Evolutionary conservation across 2,329 filamentous ascomycete genomes (phyloP).

Genomic region (Canariomyces notabilis): DNA sequence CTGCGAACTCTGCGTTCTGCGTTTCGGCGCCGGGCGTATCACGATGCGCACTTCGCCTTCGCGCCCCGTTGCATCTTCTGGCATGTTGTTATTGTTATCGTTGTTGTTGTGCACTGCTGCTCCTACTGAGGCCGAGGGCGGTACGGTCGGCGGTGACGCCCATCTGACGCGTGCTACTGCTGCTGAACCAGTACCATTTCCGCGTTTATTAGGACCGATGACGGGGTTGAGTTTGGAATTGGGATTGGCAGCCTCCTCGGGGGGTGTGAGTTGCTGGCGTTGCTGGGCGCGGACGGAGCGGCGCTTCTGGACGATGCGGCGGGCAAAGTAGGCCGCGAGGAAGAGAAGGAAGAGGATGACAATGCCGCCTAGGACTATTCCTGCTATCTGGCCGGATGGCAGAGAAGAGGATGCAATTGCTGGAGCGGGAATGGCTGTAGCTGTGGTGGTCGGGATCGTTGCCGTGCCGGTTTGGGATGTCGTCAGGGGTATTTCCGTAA

Average conservation of each 20-base stretch:
- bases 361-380: slow-evolving; percentile 26
- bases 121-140: no score
- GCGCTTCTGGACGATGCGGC: slow-evolving; percentile 16
- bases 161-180: no score
- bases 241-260: background rate
- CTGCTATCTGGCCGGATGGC: slow-evolving; percentile 27
- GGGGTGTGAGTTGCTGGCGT: slow-evolving; percentile 15
- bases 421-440: no score
- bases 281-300: slow-evolving; percentile 14
- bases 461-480: background rate
- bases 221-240: no score
- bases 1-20: slow-evolving; percentile 9
- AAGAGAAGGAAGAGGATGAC: slow-evolving; percentile 25
- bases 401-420: slow-evolving; percentile 16
- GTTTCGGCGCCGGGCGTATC: slow-evolving; percentile 26
- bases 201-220: no score
- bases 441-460: background rate
- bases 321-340: slow-evolving; percentile 21
- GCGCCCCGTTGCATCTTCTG: no score
- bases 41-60: slow-evolving; percentile 30
- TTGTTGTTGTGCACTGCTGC: no score
- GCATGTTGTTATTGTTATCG: no score
- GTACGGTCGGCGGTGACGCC: no score
- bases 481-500: background rate
- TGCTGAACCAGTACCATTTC: no score